Evolutionary conservation across 2,329 filamentous ascomycete genomes (phyloP).

Genomic region (Niveomyces coronatus): DNA sequence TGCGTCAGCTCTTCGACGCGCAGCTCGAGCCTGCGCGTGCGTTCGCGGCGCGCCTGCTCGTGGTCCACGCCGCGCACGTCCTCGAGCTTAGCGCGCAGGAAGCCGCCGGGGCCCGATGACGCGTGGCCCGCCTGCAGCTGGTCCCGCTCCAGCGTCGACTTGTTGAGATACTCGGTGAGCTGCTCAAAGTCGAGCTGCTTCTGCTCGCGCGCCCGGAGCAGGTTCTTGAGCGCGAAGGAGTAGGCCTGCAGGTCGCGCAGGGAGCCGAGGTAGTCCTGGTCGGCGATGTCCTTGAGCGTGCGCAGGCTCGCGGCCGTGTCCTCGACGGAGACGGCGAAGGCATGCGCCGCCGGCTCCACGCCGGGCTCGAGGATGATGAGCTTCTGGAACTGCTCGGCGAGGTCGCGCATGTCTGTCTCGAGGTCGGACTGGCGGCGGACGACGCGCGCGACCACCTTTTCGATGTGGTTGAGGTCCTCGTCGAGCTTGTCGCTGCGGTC

Average conservation of each 20-base stretch:
- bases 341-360: slow-evolving; percentile 70
- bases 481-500: slow-evolving; percentile 91
- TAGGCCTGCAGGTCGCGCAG: slow-evolving; percentile 95
- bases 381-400: slow-evolving; percentile 91
- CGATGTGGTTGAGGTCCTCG: slow-evolving; percentile 84
- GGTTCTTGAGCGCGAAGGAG: slow-evolving; percentile 71
- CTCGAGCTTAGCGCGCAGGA: slow-evolving; percentile 89
- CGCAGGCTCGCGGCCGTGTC: slow-evolving; percentile 71
- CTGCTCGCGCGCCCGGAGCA: slow-evolving; percentile 88
- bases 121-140: slow-evolving; percentile 54
- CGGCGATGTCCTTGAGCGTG: slow-evolving; percentile 78
- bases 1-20: slow-evolving; percentile 84
- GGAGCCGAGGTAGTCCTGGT: slow-evolving; percentile 89
- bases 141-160: slow-evolving; percentile 80
- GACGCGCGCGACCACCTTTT: slow-evolving; percentile 90
- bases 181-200: slow-evolving; percentile 98
- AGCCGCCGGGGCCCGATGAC: slow-evolving; percentile 66
- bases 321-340: slow-evolving; percentile 78
- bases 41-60: slow-evolving; percentile 78
- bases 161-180: slow-evolving; percentile 89
- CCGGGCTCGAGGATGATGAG: slow-evolving; percentile 82
- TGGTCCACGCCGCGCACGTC: slow-evolving; percentile 95
- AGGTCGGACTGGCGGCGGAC: slow-evolving; percentile 80
- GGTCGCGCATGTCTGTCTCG: slow-evolving; percentile 77
- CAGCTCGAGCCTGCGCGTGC: slow-evolving; percentile 80